A percentile compares a stretch with the other conserved stretches of the same genome.
Conservation (phyloP, 192 early-diverging fungal genomes). For the Thamnidium elegans region DNA sequence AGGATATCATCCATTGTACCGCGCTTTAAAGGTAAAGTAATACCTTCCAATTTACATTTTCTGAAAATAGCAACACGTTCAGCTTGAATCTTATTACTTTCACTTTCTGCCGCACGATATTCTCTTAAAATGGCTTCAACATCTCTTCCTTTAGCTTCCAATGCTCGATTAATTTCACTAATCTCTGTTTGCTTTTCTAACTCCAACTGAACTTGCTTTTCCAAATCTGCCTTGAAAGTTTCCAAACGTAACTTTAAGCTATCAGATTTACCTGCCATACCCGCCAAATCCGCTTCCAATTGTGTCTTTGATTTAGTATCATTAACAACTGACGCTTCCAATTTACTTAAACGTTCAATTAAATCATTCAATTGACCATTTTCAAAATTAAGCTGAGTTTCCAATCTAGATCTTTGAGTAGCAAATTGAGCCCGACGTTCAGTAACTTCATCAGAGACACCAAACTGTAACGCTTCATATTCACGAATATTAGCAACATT, state of each 20-base stretch:
- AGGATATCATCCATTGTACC: slow-evolving; percentile 76
- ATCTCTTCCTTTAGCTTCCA: slow-evolving; percentile 59
- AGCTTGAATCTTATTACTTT: slow-evolving; percentile 75
- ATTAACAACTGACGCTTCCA: slow-evolving; percentile 47
- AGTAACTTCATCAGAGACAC: slow-evolving; percentile 63
- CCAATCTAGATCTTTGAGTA: slow-evolving; percentile 73
- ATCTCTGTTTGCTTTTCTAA: slow-evolving; percentile 57
- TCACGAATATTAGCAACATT: slow-evolving; percentile 77
- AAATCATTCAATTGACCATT: slow-evolving; percentile 63
- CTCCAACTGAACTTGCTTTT: slow-evolving; percentile 46
- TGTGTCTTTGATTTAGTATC: slow-evolving; percentile 35
- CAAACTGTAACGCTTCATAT: slow-evolving; percentile 77
- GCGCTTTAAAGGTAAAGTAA: slow-evolving; percentile 75
- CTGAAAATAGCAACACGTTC: slow-evolving; percentile 81
- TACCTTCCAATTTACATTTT: slow-evolving; percentile 91
- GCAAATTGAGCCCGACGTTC: slow-evolving; percentile 76
- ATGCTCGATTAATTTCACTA: slow-evolving; percentile 51
- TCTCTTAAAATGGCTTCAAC: slow-evolving; percentile 65
- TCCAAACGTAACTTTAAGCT: slow-evolving; percentile 52
- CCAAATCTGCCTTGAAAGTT: slow-evolving; percentile 36
- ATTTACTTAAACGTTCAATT: slow-evolving; percentile 55
- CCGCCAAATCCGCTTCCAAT: slow-evolving; percentile 33
- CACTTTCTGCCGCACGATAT: slow-evolving; percentile 58
- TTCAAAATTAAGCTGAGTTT: slow-evolving; percentile 82
- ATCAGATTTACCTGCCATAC: slow-evolving; percentile 45